Evolutionary conservation across 176 grass and related monocot species (phyloP), one percentile per base, ranked within the genome.

Genomic region (Chrysopogon serrulatus): DNA sequence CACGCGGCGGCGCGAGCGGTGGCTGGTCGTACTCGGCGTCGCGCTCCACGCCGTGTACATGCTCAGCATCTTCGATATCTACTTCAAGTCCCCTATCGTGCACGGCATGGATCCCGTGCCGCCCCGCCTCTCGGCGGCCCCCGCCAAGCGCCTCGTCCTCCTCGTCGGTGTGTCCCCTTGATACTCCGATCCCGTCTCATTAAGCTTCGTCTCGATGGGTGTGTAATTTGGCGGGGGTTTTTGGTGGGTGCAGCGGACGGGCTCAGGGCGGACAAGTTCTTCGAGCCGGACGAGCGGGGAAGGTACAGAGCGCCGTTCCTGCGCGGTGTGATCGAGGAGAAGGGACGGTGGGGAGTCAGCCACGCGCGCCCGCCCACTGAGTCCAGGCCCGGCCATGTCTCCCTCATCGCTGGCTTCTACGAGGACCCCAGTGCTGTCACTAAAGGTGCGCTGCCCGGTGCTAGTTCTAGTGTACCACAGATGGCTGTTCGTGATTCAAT

Each of bases 11-110:
- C 89, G 90, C 44, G 92, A 95, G 88, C 79, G 82, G 65, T 94
- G 95, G 92, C 88, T 98, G 88, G 95, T 98, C 56, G 87, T 74
- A 44, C 83, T 98, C 57, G 95, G 95, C 40, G 80, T 98, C 65
- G 90, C 84, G 3, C 95, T 98, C 59, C 92, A 98, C 87, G 95
- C 95, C 49, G 88, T 98, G 8, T 98, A 98, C 88, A 98, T 98
- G 95, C 88, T 98, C 15, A 98, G 95, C 84, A 98, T 98, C 57
- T 98, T 98, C 86, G 95, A 98, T 82, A 98, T 95, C 86, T 95
- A 98, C 95, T 98, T 98, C 90, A 98, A 98, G 84, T 89, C 88
- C 49, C 95, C 92, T 76, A 93, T 98, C 82, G 92, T 98, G 49
- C 95, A 98, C 63, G 95, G 92, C 84, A 98, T 95, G 90, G 39